Base-by-base conservation (phyloP, 2,329 filamentous ascomycete species). In the Microcera coccophila region DNA sequence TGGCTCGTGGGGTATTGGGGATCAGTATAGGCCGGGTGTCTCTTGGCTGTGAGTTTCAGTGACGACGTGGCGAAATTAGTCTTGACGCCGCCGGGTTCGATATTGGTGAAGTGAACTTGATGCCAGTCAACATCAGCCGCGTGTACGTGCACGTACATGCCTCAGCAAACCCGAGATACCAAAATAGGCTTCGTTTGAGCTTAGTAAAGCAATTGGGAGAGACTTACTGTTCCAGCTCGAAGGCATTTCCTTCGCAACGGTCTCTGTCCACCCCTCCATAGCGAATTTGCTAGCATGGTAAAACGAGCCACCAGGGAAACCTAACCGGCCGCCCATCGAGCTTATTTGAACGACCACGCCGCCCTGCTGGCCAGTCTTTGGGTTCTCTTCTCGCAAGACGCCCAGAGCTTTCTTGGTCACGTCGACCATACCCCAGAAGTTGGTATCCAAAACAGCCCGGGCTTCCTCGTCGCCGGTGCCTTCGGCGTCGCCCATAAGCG, bases 401-500 rank as follows among this genome's bases (percentile, higher is more conserved):
- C 60, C 60, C 4, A 74, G 36, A 1, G 62, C 64, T n/a, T 54
- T 52, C 39, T 59, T 64, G 0, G 69, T 65, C 7, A 73, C 56
- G 12, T 64, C 54, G 0, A 65, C 66, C 5, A 64, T 65, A 12
- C 69, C 69, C 55, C 66, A 73, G 49, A 73, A 72, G 29, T 70
- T 62, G 1, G 68, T 71, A 15, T 73, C 69, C 38, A 74, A 59
- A 31, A 69, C 45, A 2, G 48, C 42, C 16, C 64, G 63, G 2
- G 57, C 50, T 38, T 66, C 58, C 4, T 41, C 45, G 16, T 44
- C 38, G 4, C 31, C 26, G 21, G 39, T 28, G 4, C 35, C 29
- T 29, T 64, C 57, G 18, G 59, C 57, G 21, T 61, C 60, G 3
- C 62, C 62, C 1, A 51, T 39, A 2, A 63, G 50, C 5, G 48